Conservation (phyloP, 1,139 yeast species). For the Spathaspora jeffriesii region DNA sequence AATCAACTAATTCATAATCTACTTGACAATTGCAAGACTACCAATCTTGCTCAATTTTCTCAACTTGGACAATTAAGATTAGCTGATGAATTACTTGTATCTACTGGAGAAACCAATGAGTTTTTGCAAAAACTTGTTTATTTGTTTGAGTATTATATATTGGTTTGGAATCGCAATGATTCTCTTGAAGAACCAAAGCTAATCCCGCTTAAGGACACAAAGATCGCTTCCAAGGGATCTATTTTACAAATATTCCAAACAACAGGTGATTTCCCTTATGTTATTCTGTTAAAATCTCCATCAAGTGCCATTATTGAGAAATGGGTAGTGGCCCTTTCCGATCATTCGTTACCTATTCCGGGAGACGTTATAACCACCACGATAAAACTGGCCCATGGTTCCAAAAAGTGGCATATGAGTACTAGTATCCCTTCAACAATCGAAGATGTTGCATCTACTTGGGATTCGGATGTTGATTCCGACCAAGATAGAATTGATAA, state of each 20-base stretch:
- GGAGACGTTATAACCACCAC: slow-evolving; percentile 39
- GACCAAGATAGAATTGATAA: slow-evolving; percentile 23
- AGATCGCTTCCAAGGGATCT: slow-evolving; percentile 11
- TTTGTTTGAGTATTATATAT: slow-evolving; percentile 34
- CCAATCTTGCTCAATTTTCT: slow-evolving; percentile 26
- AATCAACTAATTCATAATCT: slow-evolving; percentile 30
- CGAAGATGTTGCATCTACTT: slow-evolving; percentile 5
- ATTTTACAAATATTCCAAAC: slow-evolving; percentile 8
- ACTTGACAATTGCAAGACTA: slow-evolving; percentile 21
- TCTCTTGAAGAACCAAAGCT: slow-evolving; percentile 6
- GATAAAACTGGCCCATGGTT: slow-evolving; percentile 14
- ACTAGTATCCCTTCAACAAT: not conserved
- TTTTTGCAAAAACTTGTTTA: slow-evolving; percentile 22
- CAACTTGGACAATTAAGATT: slow-evolving; percentile 37
- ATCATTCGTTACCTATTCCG: slow-evolving; percentile 32
- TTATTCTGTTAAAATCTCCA: slow-evolving; percentile 7
- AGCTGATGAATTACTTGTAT: slow-evolving; percentile 31
- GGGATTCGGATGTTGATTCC: slow-evolving; percentile 21
- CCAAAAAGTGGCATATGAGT: not conserved
- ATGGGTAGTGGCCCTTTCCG: slow-evolving; percentile 47
- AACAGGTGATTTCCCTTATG: not conserved
- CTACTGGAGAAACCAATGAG: slow-evolving; percentile 8
- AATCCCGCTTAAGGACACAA: slow-evolving; percentile 8
- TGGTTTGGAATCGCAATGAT: slow-evolving; percentile 20
- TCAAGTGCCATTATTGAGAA: slow-evolving; percentile 36